Percentiles rank a stretch among this genome's conserved stretches.
Evolutionary conservation across 768 basidiomycete species (phyloP).

Genomic region (Pholiota conissans): DNA sequence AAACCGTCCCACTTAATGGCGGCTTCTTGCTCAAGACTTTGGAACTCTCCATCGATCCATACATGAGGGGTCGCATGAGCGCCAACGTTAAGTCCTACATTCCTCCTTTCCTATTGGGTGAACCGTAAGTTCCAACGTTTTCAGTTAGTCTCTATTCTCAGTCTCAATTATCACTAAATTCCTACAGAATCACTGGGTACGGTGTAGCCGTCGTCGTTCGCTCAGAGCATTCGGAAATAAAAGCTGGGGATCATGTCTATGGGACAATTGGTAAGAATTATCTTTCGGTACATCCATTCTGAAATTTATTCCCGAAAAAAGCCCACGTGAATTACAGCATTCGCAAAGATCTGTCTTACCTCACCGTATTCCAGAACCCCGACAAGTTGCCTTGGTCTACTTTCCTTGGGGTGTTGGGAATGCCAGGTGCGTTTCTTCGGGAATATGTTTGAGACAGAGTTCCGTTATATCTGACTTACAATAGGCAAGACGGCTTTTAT

Average conservation of each 20-base stretch:
- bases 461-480: neutral
- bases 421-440: constrained; percentile 34
- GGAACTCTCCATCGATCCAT: constrained; percentile 36
- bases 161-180: no score
- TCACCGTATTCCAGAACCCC: constrained; percentile 36
- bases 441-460: neutral
- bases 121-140: constrained; percentile 29
- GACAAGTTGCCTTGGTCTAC: constrained; percentile 45
- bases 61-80: constrained; percentile 40
- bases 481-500: constrained; percentile 37
- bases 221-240: constrained; percentile 33
- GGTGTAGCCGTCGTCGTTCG: constrained; percentile 46
- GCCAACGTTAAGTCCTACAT: constrained; percentile 24
- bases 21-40: constrained; percentile 52
- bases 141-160: neutral
- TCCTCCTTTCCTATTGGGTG: constrained; percentile 28
- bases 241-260: constrained; percentile 41
- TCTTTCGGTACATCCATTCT: neutral
- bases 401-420: constrained; percentile 50
- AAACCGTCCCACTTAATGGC: constrained; percentile 43
- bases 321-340: constrained; percentile 42
- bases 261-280: constrained; percentile 27
- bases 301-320: constrained; percentile 5
- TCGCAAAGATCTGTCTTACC: constrained; percentile 14
- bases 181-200: constrained; percentile 25